Base-by-base conservation (phyloP, 164 flowering plant genomes). In the Tetracentron sinense region DNA sequence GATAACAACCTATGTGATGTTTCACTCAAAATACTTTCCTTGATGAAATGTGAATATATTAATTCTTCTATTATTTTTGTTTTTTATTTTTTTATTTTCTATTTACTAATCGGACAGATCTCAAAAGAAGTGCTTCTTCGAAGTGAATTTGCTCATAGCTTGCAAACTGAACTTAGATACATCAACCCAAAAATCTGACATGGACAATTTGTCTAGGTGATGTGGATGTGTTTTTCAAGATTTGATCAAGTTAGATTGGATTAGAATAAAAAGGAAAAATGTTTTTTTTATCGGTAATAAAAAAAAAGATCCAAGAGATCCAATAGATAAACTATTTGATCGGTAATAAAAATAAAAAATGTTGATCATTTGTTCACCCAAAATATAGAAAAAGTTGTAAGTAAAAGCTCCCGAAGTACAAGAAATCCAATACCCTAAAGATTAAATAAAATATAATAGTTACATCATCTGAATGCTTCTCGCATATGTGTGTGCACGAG, bases 1-100 rank as follows among this genome's bases (percentile, higher is more conserved):
- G 53, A 54, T n/a, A n/a, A n/a, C n/a, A 28, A 7, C 69, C 58
- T 59, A 59, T 35, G 16, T 59, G 69, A 66, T 66, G 65, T 59
- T 51, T 49, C 38, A 52, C 42, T n/a, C 28, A 17, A 17, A 15
- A 21, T 10, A n/a, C n/a, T 22, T 27, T 57, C 11, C 15, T n/a
- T 27, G 0, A 33, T 29, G 21, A 61, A 61, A 28, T 48, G 42
- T 42, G 30, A n/a, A 33, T 12, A 38, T 8, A 38, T 38, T 38
- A 38, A 16, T 16, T 38, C 44, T 38, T 38, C 14, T 38, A 38
- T 28, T 26, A n/a, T n/a, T n/a, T n/a, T n/a, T n/a, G n/a, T n/a
- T 16, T 3, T 16, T 31, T 38, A 25, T 29, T 19, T 7, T n/a
- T n/a, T n/a, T 17, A 14, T 25, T 56, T 33, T n/a, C 33, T 25